Percentiles rank a stretch among this genome's conserved stretches.
Conservation (phyloP, 345 rosid species). For the Capsella bursapastoris region DNA sequence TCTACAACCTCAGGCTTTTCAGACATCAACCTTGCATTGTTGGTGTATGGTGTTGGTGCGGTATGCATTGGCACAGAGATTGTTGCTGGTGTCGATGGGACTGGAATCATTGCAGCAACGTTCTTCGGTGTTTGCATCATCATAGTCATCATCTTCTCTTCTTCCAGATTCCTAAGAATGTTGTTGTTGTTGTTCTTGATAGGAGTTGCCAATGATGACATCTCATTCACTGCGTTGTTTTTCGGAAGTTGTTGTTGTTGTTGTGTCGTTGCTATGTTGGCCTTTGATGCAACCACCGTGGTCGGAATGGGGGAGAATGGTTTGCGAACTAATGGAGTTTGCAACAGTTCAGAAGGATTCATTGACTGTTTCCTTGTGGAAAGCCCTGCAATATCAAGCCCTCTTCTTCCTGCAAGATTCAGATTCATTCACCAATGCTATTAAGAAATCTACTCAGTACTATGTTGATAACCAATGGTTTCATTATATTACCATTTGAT, state of each 20-base stretch:
- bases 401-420: slow-evolving; percentile 60
- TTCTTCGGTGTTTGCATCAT: slow-evolving; percentile 57
- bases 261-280: slow-evolving; percentile 47
- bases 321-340: slow-evolving; percentile 73
- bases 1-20: slow-evolving; percentile 56
- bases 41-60: slow-evolving; percentile 57
- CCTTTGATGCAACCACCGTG: slow-evolving; percentile 54
- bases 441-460: not conserved
- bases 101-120: slow-evolving; percentile 50
- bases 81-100: slow-evolving; percentile 70
- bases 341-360: slow-evolving; percentile 56
- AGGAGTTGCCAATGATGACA: slow-evolving; percentile 54
- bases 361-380: slow-evolving; percentile 63
- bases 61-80: slow-evolving; percentile 84
- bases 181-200: slow-evolving; percentile 44
- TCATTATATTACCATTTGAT: slow-evolving; percentile 56
- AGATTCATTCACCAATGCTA: not conserved
- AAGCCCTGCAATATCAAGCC: slow-evolving; percentile 71
- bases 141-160: slow-evolving; percentile 53
- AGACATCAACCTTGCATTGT: slow-evolving; percentile 35
- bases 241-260: slow-evolving; percentile 32
- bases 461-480: not conserved
- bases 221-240: slow-evolving; percentile 1
- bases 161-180: slow-evolving; percentile 43
- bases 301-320: slow-evolving; percentile 88